Evolutionary conservation across 176 grass and related monocot species (phyloP).

Genomic region (Bolboschoenus planiculmis): DNA sequence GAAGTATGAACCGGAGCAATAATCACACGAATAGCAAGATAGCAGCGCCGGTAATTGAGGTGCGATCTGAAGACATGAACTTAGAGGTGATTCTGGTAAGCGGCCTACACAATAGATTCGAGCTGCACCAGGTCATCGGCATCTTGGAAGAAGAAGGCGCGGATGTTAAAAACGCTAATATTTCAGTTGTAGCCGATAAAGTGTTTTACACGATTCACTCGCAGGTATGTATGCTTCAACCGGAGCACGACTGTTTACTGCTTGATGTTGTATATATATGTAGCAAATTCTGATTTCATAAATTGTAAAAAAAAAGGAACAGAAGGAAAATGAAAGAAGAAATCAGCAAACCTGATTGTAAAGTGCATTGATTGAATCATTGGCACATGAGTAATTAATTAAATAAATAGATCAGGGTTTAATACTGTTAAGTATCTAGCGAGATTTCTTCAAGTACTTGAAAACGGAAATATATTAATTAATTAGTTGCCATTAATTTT

Average conservation of each 20-base stretch:
- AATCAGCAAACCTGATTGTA: neutral
- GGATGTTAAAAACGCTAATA: constrained; percentile 34
- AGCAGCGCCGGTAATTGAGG: constrained; percentile 28
- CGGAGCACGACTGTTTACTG: no score
- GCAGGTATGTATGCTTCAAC: constrained; percentile 42
- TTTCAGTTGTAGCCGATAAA: constrained; percentile 15
- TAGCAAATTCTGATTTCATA: no score
- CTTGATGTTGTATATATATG: neutral
- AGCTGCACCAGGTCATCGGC: constrained; percentile 41
- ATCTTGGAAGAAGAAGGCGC: constrained; percentile 73
- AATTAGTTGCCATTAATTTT: neutral
- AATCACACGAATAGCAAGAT: constrained; percentile 8
- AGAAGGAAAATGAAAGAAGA: neutral
- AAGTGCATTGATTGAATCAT: neutral
- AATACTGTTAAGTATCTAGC: no score
- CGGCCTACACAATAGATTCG: constrained; percentile 10
- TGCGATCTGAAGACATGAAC: constrained; percentile 27
- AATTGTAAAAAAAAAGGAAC: no score
- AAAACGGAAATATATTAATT: neutral
- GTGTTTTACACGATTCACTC: constrained; percentile 48
- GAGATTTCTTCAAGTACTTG: neutral
- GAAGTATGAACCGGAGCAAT: neutral
- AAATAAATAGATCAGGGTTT: no score
- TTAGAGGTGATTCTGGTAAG: constrained; percentile 49
- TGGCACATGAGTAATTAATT: neutral